Base-by-base conservation (phyloP, 305 asterid genomes). In the Fraxinus baroniana region DNA sequence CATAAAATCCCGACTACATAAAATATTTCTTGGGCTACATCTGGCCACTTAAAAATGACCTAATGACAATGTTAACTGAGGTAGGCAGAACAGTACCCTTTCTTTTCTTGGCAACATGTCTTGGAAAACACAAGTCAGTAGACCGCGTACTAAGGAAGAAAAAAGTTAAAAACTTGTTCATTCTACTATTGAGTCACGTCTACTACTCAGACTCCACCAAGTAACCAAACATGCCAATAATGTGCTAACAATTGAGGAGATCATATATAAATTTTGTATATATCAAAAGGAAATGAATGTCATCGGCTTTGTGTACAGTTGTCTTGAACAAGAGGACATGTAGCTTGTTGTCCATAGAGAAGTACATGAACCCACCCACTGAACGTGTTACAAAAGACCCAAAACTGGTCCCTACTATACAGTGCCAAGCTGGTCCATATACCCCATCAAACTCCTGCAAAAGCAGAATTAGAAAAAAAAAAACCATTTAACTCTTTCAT, bases 391-490 rank as follows among this genome's bases (percentile, higher is more conserved):
- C 86, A 37, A 83, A 83, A 5, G 86, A 83, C 24, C 86, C 86
- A 74, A 83, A 83, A 74, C 80, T 74, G 24, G 86, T 32, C 77
- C 86, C 86, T 15, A 83, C 86, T 24, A 83, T 83, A 39, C 86
- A 83, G 37, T 83, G 86, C 86, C 86, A 83, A 6, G 86, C 86
- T 8, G 86, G 83, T 37, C 86, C 86, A 79, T 83, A 83, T 52
- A 36, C 83, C 83, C 70, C 82, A 79, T 83, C 86, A 64, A 83
- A 83, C 37, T 83, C 86, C 86, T 83, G 80, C 57, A 78, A 72
- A 68, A 76, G 57, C 80, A 24, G 28, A 41, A 52, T 44, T 76
- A 12, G 18, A 76, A 76, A 75, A 30, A 30, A 2, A 18, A 30
- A 30, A 2, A 18, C 24, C 37, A 44, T 76, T 41, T 26, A 46